Conservation (phyloP, 768 basidiomycete species). For the Boletus barrowsii region DNA sequence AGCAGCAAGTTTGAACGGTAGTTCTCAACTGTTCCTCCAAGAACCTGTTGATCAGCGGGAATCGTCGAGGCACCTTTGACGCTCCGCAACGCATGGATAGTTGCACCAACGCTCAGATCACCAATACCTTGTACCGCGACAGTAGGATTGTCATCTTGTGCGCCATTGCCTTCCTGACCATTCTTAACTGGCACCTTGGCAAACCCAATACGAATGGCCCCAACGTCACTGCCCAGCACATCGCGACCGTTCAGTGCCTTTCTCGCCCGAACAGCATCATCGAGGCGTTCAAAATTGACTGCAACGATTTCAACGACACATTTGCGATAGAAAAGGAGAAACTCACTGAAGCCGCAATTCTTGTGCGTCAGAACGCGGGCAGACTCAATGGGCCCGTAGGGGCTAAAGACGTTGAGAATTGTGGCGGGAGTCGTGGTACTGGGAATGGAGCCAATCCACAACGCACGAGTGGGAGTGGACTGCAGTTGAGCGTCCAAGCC, state of each 20-base stretch:
- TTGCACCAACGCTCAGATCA: slow-evolving; percentile 81
- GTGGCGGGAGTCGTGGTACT: slow-evolving; percentile 93
- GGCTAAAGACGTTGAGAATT: slow-evolving; percentile 93
- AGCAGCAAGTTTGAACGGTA: slow-evolving; percentile 89
- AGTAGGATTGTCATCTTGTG: slow-evolving; percentile 59
- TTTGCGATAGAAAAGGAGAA: background rate
- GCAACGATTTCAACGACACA: slow-evolving; percentile 6
- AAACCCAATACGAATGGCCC: slow-evolving; percentile 94
- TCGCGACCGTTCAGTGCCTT: slow-evolving; percentile 96
- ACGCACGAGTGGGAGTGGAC: slow-evolving; percentile 87
- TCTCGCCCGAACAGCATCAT: slow-evolving; percentile 93
- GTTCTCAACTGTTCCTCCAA: slow-evolving; percentile 90
- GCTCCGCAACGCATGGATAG: slow-evolving; percentile 81
- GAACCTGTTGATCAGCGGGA: slow-evolving; percentile 90
- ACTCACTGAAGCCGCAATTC: slow-evolving; percentile 89
- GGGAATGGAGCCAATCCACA: slow-evolving; percentile 98
- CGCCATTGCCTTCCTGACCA: slow-evolving; percentile 58
- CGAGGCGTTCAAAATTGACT: slow-evolving; percentile 97
- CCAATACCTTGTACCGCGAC: slow-evolving; percentile 79
- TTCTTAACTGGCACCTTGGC: slow-evolving; percentile 95
- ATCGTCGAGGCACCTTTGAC: slow-evolving; percentile 92
- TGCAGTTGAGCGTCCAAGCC: slow-evolving; percentile 85
- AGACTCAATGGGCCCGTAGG: slow-evolving; percentile 96
- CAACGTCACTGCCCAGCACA: slow-evolving; percentile 93
- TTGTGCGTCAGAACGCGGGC: slow-evolving; percentile 96